Percentiles rank a stretch among this genome's conserved stretches.
Conservation (phyloP, 805 yeast species). For the Peterozyma xylosa region DNA sequence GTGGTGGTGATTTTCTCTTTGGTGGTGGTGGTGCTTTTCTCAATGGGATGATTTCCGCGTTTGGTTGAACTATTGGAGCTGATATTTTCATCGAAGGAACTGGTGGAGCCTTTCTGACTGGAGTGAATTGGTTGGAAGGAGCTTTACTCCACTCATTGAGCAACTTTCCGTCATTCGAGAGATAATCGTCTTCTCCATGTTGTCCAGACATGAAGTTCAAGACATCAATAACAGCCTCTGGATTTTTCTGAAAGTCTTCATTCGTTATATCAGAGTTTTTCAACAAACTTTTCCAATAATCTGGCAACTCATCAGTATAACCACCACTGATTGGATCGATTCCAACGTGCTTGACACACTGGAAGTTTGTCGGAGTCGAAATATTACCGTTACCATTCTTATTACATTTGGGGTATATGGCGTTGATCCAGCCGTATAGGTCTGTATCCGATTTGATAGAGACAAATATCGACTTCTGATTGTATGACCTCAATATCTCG, state of each 20-base stretch:
- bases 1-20: conserved; percentile 1
- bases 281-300: conserved; percentile 47
- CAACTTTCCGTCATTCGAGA: conserved; percentile 11
- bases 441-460: conserved; percentile 76
- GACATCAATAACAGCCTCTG: conserved; percentile 57
- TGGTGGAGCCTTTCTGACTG: conserved; percentile 33
- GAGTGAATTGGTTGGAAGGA: conserved; percentile 22
- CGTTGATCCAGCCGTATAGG: conserved; percentile 84
- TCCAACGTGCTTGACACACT: conserved; percentile 88
- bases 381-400: conserved; percentile 39
- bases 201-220: conserved; percentile 46
- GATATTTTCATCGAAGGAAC: conserved; percentile 19
- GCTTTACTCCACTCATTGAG: conserved; percentile 36
- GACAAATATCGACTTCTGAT: conserved; percentile 59
- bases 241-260: conserved; percentile 58
- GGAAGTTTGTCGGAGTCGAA: conserved; percentile 89
- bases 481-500: conserved; percentile 45
- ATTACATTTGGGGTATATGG: conserved; percentile 73
- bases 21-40: conserved; percentile 57
- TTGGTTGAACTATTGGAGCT: conserved; percentile 3
- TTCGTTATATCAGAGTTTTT: conserved; percentile 54
- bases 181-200: conserved; percentile 30
- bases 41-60: conserved; percentile 33
- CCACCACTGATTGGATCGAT: conserved; percentile 70
- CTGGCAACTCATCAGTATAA: conserved; percentile 44